These are phyloP conservation scores for Fomitopsis palustris DNA, from an alignment of 1,284 basidiomycete species.

Conservation along the genomic window DNA sequence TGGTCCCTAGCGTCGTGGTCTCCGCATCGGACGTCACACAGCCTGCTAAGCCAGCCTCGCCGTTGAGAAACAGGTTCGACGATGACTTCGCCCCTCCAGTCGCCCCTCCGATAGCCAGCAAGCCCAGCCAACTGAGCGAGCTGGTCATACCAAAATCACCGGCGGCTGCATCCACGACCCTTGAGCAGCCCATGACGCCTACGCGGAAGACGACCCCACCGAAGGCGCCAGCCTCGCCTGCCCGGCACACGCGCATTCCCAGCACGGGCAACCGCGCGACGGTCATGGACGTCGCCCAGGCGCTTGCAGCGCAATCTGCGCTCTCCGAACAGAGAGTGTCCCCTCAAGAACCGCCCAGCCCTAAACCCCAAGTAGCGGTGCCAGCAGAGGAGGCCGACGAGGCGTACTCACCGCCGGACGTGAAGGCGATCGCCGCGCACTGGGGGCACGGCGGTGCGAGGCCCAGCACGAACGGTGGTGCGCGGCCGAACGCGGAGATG, in stretches of 20 bases:
- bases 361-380: too few species aligned
- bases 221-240: constrained; percentile 24
- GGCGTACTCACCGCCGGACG: constrained; percentile 5
- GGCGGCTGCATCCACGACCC: background rate
- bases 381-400: background rate
- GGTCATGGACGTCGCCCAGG: constrained; percentile 75
- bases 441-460: constrained; percentile 14
- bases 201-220: background rate
- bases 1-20: background rate
- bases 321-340: background rate
- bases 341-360: too few species aligned
- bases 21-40: background rate
- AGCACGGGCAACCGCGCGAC: constrained; percentile 66
- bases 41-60: background rate
- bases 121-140: constrained; percentile 1
- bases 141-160: background rate
- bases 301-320: constrained; percentile 39
- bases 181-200: background rate
- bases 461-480: constrained; percentile 3
- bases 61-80: constrained; percentile 1
- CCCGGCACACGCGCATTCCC: constrained; percentile 51
- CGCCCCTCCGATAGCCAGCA: background rate
- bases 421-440: constrained; percentile 22
- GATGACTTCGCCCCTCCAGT: constrained; percentile 3
- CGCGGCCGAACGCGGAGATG: constrained; percentile 37